These are phyloP conservation scores for Aspergillus mulundensis DNA, from an alignment of 495 filamentous ascomycete genomes.

Conservation along the genomic window DNA sequence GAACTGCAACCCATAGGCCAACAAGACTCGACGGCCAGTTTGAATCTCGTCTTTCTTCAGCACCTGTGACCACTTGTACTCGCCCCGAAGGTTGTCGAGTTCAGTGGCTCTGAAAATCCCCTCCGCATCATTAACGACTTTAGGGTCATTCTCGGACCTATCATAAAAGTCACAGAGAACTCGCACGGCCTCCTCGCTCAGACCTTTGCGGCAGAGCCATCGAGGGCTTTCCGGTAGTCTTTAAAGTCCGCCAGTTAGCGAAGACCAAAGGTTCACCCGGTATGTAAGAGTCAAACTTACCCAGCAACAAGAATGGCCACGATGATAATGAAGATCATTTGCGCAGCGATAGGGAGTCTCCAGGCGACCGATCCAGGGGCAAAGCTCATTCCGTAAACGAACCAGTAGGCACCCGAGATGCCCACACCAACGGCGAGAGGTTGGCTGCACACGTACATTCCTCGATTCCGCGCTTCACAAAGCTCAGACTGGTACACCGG, in stretches of 20 bases:
- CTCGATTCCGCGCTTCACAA: constrained; percentile 38
- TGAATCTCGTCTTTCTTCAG: constrained; percentile 49
- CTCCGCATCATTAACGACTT: constrained; percentile 39
- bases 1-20: constrained; percentile 39
- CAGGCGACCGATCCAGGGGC: constrained; percentile 34
- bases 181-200: constrained; percentile 41
- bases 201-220: constrained; percentile 39
- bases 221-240: constrained; percentile 44
- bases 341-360: constrained; percentile 44
- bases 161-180: constrained; percentile 50
- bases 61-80: constrained; percentile 44
- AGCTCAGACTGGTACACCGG: constrained; percentile 46
- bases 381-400: constrained; percentile 43
- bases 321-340: constrained; percentile 37
- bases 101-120: constrained; percentile 45
- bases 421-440: constrained; percentile 39
- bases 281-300: constrained; percentile 13
- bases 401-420: constrained; percentile 41
- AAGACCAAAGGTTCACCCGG: not conserved
- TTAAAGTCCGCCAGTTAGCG: not conserved
- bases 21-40: constrained; percentile 46
- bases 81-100: constrained; percentile 38
- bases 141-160: constrained; percentile 30
- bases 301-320: constrained; percentile 33
- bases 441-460: constrained; percentile 42